Evolutionary conservation across 2,329 filamentous ascomycete species (phyloP), one percentile per base, ranked within the genome.

Genomic region (Annulohypoxylon truncatum): DNA sequence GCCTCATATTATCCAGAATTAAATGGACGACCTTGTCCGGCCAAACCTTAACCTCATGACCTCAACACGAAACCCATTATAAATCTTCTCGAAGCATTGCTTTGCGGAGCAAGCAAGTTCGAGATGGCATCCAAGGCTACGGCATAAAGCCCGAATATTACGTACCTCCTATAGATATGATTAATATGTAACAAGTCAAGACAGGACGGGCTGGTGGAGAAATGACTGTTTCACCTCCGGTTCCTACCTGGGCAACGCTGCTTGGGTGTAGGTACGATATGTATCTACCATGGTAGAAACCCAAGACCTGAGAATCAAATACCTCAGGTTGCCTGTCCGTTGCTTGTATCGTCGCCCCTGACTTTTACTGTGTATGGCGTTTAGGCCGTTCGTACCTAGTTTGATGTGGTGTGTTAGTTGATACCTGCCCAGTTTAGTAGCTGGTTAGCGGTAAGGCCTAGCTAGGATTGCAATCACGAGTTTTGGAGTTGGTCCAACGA

Each of bases 1-100:
- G 66, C 63, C 66, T 68, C 59, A 68, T 61, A 68, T 68, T 68
- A 68, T 68, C 63, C 66, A 40, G 55, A 68, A 66, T 68, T 53
- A 60, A 68, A 68, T 63, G 55, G 60, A 65, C 53, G 50, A 47
- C 47, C 50, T 50, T 57, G 54, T 15, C 48, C 48, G 26, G 31
- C 42, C 35, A 28, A 66, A n/a, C 24, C 46, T 35, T 29, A 29
- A 28, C 44, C 57, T 33, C 55, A 20, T 54, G 33, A 52, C 54
- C 42, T 52, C 28, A 12, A 15, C n/a, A 15, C n/a, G 35, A 38
- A 38, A 18, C 33, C 15, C 13, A 26, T 38, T 13, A 35, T 48
- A 29, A 20, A 51, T 40, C 5, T 50, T n/a, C 29, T 58, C 35
- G 47, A 52, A 20, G 31, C 55, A 42, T 29, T 24, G 31, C 10